A percentile compares a stretch with the other conserved stretches of the same genome.
Conservation (phyloP, 2,329 filamentous ascomycete species). For the Pseudogymnoascus sp. region DNA sequence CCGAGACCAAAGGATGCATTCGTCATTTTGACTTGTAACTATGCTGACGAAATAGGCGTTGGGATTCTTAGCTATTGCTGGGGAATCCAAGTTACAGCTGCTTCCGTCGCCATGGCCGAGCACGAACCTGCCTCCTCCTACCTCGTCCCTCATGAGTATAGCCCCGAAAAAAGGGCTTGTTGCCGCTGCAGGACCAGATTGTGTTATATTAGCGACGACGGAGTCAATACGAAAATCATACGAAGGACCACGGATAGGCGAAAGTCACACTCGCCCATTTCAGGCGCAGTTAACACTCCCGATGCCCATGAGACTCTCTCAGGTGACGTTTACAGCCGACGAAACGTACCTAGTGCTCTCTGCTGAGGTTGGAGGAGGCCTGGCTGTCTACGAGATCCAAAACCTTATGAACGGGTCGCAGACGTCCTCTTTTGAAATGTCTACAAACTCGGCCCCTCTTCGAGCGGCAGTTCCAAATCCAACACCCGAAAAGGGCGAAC, state of each 20-base stretch:
- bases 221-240: conserved; percentile 72
- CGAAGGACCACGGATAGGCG: conserved; percentile 46
- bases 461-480: conserved; percentile 75
- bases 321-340: conserved; percentile 84
- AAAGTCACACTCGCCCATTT: conserved; percentile 60
- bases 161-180: conserved; percentile 72
- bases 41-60: conserved; percentile 31
- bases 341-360: conserved; percentile 78
- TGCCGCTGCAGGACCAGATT: conserved; percentile 78
- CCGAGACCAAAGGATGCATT: conserved; percentile 10
- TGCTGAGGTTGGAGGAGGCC: conserved; percentile 68
- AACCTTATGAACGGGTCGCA: conserved; percentile 56
- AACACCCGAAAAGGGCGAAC: conserved; percentile 58
- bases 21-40: conserved; percentile 7
- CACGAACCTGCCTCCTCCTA: conserved; percentile 56
- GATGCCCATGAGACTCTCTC: conserved; percentile 69
- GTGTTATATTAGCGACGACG: conserved; percentile 66
- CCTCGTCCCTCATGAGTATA: conserved; percentile 74
- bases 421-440: conserved; percentile 63
- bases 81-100: conserved; percentile 72
- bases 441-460: conserved; percentile 65
- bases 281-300: conserved; percentile 64
- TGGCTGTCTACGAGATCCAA: conserved; percentile 74
- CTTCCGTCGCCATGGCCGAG: conserved; percentile 69
- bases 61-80: conserved; percentile 71